These are phyloP conservation scores for Dendrobium chrysotoxum DNA, from an alignment of 106 monocot species.

Conservation along the genomic window DNA sequence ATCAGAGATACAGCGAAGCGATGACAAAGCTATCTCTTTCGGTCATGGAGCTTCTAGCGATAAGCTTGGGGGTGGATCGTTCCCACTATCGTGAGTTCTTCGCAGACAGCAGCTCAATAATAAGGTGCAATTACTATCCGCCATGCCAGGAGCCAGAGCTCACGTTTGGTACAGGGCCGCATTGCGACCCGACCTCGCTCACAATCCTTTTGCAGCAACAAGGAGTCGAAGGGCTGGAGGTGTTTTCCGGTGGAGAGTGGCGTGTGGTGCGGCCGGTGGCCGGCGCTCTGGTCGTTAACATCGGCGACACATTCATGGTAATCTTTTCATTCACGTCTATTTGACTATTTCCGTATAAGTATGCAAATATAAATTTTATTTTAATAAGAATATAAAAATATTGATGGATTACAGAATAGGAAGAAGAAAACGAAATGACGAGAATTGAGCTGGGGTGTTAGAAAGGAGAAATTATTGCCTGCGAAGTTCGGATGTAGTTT, in stretches of 20 bases:
- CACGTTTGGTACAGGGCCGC: constrained; percentile 64
- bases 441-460: no score
- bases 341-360: background rate
- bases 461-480: no score
- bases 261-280: constrained; percentile 28
- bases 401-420: background rate
- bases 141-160: constrained; percentile 64
- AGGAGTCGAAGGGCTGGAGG: constrained; percentile 51
- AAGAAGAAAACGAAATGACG: no score
- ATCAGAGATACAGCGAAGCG: constrained; percentile 62
- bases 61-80: constrained; percentile 62
- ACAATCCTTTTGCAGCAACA: constrained; percentile 55
- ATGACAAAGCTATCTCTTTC: constrained; percentile 48
- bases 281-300: constrained; percentile 57
- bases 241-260: constrained; percentile 38
- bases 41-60: constrained; percentile 70
- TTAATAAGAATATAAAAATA: background rate
- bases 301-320: constrained; percentile 84
- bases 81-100: constrained; percentile 61
- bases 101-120: constrained; percentile 48
- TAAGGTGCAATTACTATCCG: constrained; percentile 72
- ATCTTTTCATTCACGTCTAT: background rate
- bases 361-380: background rate
- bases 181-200: constrained; percentile 54
- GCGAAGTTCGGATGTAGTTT: no score